Conservation (phyloP, 2,329 filamentous ascomycete genomes). For the Alternaria longipes region DNA sequence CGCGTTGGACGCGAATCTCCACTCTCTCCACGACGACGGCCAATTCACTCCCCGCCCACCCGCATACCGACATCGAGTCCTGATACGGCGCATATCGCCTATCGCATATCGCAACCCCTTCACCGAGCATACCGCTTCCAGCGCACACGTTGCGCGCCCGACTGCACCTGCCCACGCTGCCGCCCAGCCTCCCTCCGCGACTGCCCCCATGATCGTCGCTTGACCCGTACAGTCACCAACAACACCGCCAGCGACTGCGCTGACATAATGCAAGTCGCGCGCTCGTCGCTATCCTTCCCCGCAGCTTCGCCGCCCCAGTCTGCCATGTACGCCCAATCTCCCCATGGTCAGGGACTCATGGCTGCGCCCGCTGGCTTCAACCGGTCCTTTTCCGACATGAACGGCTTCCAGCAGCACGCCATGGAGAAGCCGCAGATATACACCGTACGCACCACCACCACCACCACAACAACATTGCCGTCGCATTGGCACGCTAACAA, state of each 20-base stretch:
- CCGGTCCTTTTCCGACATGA: conserved; percentile 52
- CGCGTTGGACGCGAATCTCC: conserved; percentile 36
- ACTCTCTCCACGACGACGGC: conserved; percentile 28
- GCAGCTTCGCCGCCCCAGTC: conserved; percentile 42
- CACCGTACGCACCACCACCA: conserved; percentile 56
- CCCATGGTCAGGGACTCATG: conserved; percentile 45
- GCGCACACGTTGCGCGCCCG: conserved; percentile 5
- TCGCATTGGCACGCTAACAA: conserved; percentile 60
- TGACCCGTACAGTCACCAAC: conserved; percentile 24
- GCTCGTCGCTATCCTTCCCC: conserved; percentile 39
- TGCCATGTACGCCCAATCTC: conserved; percentile 45
- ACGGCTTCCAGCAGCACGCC: conserved; percentile 46
- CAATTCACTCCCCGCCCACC: conserved; percentile 29
- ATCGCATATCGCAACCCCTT: conserved; percentile 8
- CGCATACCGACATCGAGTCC: conserved; percentile 7
- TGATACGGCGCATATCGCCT: conserved; percentile 3
- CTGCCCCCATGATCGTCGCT: conserved; percentile 29
- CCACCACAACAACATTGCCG: conserved; percentile 60
- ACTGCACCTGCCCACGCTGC: conserved; percentile 6
- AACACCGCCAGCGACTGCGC: conserved; percentile 25
- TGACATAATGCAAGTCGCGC: conserved; percentile 49
- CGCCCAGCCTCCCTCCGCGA: conserved; percentile 4
- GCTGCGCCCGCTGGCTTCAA: conserved; percentile 46
- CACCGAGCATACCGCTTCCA: not conserved
- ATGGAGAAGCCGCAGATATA: conserved; percentile 62